Base-by-base conservation (phyloP, 2,329 filamentous ascomycete genomes). In the Verticillium zaregamsianum region DNA sequence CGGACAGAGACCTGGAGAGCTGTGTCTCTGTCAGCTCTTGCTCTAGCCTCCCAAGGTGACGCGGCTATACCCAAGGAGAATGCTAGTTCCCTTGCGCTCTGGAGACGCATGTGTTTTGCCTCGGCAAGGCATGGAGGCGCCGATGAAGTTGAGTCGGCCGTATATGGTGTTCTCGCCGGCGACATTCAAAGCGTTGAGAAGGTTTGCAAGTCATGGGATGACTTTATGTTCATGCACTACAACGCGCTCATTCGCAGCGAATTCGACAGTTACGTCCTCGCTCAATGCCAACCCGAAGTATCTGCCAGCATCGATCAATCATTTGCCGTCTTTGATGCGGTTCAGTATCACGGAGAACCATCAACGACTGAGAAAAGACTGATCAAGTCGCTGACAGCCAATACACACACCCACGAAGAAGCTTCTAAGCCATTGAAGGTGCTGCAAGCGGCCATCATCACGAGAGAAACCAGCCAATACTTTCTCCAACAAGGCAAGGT, bases 1-100 rank as follows among this genome's bases (percentile, higher is more conserved):
- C 86, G 91, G 63, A 91, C 92, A 11, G 93, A 98, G 76, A 86
- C 89, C 64, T 99, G 94, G 94, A 88, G 94, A 64, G 92, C 92
- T 52, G 84, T 94, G 39, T 91, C 90, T 63, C 85, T 98, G 69
- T 91, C 91, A 25, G 90, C 90, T 20, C 79, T 90, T 64, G 84
- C 87, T n/a, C 78, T 89, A 39, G 80, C 83, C 15, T 80, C 79
- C 59, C 70, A 72, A 12, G 72, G 76, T 32, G 71, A 77, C 52
- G 75, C 81, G 55, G 65, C 63, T 25, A 71, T 73, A 15, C 74
- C 77, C 2, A 75, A 78, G 39, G 72, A 72, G 58, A 76, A 82
- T 64, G 76, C 79, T 1, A 72, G 75, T 35, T 80, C 85, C 0
- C 76, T 84, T 23, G 77, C 83, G n/a, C 78, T 93, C 5, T 96